A percentile compares a stretch with the other conserved stretches of the same genome.
These are phyloP conservation scores for Lodderomyces jiufengensis DNA, from an alignment of 1,139 yeast species.

Conservation along the genomic window DNA sequence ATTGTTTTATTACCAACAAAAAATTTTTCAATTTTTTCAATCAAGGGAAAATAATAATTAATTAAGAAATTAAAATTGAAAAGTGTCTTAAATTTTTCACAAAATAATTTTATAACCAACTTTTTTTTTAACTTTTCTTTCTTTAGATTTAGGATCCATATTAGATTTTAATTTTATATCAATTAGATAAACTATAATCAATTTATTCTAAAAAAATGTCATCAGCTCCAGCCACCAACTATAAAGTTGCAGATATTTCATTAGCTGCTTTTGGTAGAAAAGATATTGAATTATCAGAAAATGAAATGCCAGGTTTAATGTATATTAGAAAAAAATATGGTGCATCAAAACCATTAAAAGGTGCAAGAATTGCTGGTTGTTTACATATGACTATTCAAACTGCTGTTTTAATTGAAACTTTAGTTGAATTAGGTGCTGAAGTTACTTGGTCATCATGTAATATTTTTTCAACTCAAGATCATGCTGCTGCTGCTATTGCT, in stretches of 20 bases:
- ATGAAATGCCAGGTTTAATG: constrained; percentile 99
- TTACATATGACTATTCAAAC: constrained; percentile 99
- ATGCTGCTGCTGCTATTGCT: constrained; percentile 99
- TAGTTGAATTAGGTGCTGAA: constrained; percentile 98
- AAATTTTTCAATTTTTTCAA: background rate
- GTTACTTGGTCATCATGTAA: constrained; percentile 99
- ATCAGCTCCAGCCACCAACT: constrained; percentile 48
- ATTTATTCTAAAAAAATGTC: too few relatives aligned
- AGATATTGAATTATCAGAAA: constrained; percentile 98
- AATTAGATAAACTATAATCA: constrained; percentile 14
- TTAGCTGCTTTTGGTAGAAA: constrained; percentile 99
- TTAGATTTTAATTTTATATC: background rate
- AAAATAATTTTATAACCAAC: background rate
- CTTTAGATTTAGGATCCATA: background rate
- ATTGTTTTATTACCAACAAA: background rate
- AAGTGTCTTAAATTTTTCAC: too few relatives aligned
- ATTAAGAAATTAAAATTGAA: too few relatives aligned
- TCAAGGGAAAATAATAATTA: background rate
- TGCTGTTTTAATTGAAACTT: constrained; percentile 97
- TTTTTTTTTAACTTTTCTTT: background rate
- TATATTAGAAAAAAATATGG: constrained; percentile 95
- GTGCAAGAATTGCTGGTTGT: constrained; percentile 99
- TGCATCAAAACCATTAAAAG: constrained; percentile 89
- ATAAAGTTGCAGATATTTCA: constrained; percentile 97
- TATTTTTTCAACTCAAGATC: constrained; percentile 99